Evolutionary conservation across 2,329 filamentous ascomycete genomes (phyloP).

Genomic region (Colletotrichum paranaense): DNA sequence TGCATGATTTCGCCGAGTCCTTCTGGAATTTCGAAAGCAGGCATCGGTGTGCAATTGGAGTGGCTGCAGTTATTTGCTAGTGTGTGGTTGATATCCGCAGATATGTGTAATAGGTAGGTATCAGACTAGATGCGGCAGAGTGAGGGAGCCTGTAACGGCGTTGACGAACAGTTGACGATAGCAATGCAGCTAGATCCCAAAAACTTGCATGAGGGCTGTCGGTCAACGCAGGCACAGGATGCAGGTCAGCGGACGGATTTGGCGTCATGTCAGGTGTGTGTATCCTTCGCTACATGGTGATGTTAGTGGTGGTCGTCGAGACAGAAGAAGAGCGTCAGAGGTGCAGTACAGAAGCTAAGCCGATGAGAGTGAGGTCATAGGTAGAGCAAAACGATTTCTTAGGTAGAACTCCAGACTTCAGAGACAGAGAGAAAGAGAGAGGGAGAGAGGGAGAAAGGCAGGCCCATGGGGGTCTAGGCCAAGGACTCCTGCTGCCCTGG

Average conservation of each 20-base stretch:
- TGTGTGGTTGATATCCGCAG: neutral
- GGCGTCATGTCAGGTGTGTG: neutral
- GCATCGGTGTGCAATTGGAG: neutral
- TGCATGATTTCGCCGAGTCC: slow-evolving; percentile 7
- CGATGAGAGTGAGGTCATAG: neutral
- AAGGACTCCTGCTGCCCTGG: neutral
- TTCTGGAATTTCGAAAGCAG: neutral
- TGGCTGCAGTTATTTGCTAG: slow-evolving; percentile 1
- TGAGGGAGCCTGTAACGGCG: slow-evolving; percentile 21
- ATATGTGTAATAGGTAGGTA: neutral
- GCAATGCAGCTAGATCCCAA: neutral
- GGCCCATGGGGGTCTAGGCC: neutral
- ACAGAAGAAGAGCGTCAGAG: neutral
- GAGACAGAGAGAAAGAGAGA: neutral
- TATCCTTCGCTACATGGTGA: neutral
- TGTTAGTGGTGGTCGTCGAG: neutral
- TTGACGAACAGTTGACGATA: slow-evolving; percentile 2
- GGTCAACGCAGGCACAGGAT: slow-evolving; percentile 17
- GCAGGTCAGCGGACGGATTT: slow-evolving; percentile 29
- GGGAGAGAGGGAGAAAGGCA: neutral
- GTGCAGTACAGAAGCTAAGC: neutral
- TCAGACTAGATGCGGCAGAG: neutral
- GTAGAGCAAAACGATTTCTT: neutral
- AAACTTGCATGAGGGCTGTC: slow-evolving; percentile 10
- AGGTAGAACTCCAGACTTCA: neutral